phyloP scores from a whole-genome alignment of 345 rosid genomes.

The Melastoma malabathricum region DNA sequence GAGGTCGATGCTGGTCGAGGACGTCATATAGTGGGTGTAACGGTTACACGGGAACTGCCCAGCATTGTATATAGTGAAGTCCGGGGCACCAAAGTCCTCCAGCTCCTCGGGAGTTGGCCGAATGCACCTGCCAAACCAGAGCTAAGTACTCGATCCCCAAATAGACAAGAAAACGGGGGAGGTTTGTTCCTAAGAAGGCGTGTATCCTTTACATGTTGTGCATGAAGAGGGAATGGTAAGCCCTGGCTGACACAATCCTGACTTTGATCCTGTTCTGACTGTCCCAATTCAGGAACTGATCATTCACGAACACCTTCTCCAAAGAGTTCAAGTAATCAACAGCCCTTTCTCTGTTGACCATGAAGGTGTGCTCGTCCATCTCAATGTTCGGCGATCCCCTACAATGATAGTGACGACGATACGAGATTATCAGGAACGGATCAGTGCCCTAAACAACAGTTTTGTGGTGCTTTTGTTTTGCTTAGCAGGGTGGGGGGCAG shows the following conservation, averaged over 20 bases:
- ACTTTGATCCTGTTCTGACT: slow-evolving; percentile 85
- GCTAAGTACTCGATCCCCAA: too few relatives aligned
- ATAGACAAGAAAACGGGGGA: too few relatives aligned
- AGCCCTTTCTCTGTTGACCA: slow-evolving; percentile 96
- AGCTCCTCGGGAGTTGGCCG: slow-evolving; percentile 97
- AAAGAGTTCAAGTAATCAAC: slow-evolving; percentile 96
- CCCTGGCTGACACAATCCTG: slow-evolving; percentile 96
- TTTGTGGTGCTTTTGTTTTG: too few relatives aligned
- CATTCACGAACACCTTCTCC: slow-evolving; percentile 92
- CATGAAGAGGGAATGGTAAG: slow-evolving; percentile 97
- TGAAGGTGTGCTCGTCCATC: slow-evolving; percentile 92
- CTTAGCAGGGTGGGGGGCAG: too few relatives aligned
- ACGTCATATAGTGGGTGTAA: slow-evolving; percentile 96
- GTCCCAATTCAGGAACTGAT: slow-evolving; percentile 94
- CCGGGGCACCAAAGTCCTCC: slow-evolving; percentile 95
- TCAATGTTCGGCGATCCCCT: slow-evolving; percentile 99
- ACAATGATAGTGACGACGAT: too few relatives aligned
- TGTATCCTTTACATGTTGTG: slow-evolving; percentile 99
- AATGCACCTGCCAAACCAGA: slow-evolving; percentile 99
- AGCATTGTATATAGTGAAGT: slow-evolving; percentile 97
- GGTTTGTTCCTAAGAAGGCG: too few relatives aligned
- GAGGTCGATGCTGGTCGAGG: slow-evolving; percentile 91
- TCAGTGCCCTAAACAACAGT: too few relatives aligned
- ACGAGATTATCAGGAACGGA: too few relatives aligned
- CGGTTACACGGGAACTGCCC: slow-evolving; percentile 99